Evolutionary conservation across 2,329 filamentous ascomycete species (phyloP), one percentile per base, ranked within the genome.

Genomic region (Penicillium sp.): DNA sequence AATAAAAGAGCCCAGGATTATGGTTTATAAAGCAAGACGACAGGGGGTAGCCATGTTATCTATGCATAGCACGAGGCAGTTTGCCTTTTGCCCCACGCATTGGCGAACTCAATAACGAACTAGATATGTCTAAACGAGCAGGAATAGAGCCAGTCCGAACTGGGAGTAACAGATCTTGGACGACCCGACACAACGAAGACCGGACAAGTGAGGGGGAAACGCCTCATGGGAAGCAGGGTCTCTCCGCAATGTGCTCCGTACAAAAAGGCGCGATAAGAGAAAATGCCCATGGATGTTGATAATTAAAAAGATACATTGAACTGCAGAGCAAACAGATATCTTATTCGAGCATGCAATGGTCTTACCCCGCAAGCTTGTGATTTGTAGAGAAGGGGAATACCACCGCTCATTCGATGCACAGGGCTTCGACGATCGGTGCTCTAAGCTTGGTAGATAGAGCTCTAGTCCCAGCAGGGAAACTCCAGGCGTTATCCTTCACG

Each of bases 391-490:
- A 14, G 32, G 43, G 47, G 53, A 42, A 31, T 48, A 16, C 4
- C 39, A 59, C 38, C 31, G 38, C 18, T 39, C 38, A 58, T 55
- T 62, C 20, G 52, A 57, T 31, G 50, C 18, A 43, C 37, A 57
- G 31, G 46, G 40, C 48, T 51, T 49, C 24, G 54, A 46, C 35
- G 53, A 59, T 55, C 55, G 47, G 53, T 60, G 50, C 53, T 53
- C 43, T 43, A 43, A 63, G 49, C 62, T 62, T 66, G 61, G 60
- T 59, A 50, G 35, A 35, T 46, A 45, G 20, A 22, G 7, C 51
- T 39, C 47, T 61, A 67, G 61, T 57, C 66, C 61, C 54, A 65
- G 50, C 37, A 63, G 42, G 67, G 67, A 58, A 70, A 50, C 56
- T 70, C 29, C 38, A 70, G 53, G 64, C 68, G 68, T 64, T 44